These are phyloP conservation scores for Botryobasidium botryosum DNA, from an alignment of 768 basidiomycete genomes.

Conservation along the genomic window DNA sequence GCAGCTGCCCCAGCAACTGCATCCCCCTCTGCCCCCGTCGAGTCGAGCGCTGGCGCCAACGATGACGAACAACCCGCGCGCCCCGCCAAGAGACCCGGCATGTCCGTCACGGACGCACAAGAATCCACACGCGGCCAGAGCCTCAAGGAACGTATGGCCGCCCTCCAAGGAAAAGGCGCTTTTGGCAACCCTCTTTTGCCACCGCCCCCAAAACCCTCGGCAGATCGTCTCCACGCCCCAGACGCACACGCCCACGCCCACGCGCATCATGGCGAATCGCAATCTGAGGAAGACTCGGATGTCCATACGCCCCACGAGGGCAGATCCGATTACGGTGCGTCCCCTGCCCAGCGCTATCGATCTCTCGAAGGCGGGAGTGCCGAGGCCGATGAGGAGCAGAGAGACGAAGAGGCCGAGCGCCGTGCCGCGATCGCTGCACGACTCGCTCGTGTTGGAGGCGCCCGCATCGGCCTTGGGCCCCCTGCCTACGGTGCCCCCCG, in stretches of 20 bases:
- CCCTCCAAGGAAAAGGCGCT: slow-evolving; percentile 66
- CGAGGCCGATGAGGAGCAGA: slow-evolving; percentile 11
- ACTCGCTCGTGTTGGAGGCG: slow-evolving; percentile 85
- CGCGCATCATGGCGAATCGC: no score
- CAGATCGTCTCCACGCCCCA: slow-evolving; percentile 34
- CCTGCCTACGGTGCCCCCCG: slow-evolving; percentile 48
- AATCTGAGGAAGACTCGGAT: slow-evolving; percentile 9
- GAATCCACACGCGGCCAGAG: slow-evolving; percentile 70
- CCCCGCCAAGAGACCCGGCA: slow-evolving; percentile 21
- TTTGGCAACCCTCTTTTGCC: slow-evolving; percentile 48
- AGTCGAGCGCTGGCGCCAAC: neutral
- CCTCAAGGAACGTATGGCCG: slow-evolving; percentile 90
- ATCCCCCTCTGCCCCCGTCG: neutral
- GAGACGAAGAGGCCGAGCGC: slow-evolving; percentile 32
- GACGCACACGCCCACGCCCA: slow-evolving; percentile 6
- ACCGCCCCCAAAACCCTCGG: slow-evolving; percentile 38
- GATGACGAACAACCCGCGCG: slow-evolving; percentile 8
- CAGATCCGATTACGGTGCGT: neutral
- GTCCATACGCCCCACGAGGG: neutral
- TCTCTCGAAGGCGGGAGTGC: neutral
- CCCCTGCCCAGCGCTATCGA: neutral
- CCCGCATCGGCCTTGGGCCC: slow-evolving; percentile 63
- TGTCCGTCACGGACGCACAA: slow-evolving; percentile 79
- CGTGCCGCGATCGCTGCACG: slow-evolving; percentile 80
- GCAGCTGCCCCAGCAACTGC: slow-evolving; percentile 1